These are phyloP conservation scores for Ogataea hybrid DNA, from an alignment of 1,139 yeast species.

Conservation along the genomic window DNA sequence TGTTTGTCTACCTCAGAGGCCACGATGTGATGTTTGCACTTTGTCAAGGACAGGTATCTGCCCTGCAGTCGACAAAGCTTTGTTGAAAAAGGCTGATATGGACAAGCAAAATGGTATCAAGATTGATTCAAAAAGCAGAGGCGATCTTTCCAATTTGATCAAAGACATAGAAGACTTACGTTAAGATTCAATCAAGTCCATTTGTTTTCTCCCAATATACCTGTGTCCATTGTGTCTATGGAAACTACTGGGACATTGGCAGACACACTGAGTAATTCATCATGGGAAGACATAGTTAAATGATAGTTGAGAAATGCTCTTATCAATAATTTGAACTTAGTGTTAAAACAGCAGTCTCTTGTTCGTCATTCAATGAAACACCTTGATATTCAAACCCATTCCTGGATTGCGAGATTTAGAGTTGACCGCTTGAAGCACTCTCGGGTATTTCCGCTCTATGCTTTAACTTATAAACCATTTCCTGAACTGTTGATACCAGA, in stretches of 20 bases:
- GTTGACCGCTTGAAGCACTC: slow-evolving; percentile 56
- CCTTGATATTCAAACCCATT: slow-evolving; percentile 46
- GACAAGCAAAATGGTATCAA: slow-evolving; percentile 30
- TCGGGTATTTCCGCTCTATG: slow-evolving; percentile 43
- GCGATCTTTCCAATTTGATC: slow-evolving; percentile 27
- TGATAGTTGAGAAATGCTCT: slow-evolving; percentile 71
- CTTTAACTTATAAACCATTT: slow-evolving; percentile 40
- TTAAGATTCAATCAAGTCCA: too few relatives aligned
- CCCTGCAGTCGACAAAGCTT: slow-evolving; percentile 45
- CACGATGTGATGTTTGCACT: slow-evolving; percentile 73
- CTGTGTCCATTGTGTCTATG: too few relatives aligned
- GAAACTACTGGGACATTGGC: slow-evolving; percentile 21
- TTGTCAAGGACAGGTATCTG: slow-evolving; percentile 51
- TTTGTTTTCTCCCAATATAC: background rate
- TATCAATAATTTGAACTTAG: slow-evolving; percentile 78
- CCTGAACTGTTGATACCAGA: slow-evolving; percentile 12
- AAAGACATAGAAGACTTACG: slow-evolving; percentile 20
- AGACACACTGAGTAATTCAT: slow-evolving; percentile 30
- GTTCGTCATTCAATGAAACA: slow-evolving; percentile 32
- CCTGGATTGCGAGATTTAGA: slow-evolving; percentile 75
- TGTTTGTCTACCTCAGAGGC: slow-evolving; percentile 71
- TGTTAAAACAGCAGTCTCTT: slow-evolving; percentile 77
- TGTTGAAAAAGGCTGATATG: slow-evolving; percentile 36
- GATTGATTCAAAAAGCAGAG: slow-evolving; percentile 24
- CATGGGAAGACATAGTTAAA: slow-evolving; percentile 49